phyloP scores from a whole-genome alignment of 148 eudicot species.

The Pharnaceum exiguum region DNA sequence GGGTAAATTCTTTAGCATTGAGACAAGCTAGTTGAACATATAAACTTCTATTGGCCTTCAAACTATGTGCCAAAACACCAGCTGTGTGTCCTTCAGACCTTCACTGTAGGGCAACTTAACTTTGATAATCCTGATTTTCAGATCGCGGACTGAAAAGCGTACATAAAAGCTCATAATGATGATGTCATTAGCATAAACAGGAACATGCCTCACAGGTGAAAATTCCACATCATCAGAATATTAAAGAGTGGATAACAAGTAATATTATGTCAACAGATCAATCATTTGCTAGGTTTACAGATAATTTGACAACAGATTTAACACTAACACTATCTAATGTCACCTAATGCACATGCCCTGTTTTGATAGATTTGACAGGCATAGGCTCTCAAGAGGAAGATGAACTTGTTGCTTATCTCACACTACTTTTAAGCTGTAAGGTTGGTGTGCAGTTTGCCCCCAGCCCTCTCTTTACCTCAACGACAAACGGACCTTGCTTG shows the following conservation, averaged over 20 bases:
- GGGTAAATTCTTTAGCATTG: conserved; percentile 2
- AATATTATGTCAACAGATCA: conserved; percentile 7
- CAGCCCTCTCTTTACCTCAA: too few relatives aligned
- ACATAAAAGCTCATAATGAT: conserved; percentile 7
- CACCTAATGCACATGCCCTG: conserved; percentile 57
- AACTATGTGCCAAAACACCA: conserved; percentile 16
- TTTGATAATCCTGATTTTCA: neutral
- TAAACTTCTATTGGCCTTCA: conserved; percentile 3
- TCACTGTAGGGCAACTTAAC: conserved; percentile 1
- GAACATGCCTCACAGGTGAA: neutral
- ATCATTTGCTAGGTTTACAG: conserved; percentile 6
- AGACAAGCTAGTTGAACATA: neutral
- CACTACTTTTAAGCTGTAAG: too few relatives aligned
- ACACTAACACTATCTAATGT: neutral
- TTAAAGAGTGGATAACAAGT: neutral
- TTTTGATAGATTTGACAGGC: conserved; percentile 27
- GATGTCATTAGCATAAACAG: neutral
- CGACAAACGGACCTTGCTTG: too few relatives aligned
- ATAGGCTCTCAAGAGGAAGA: neutral
- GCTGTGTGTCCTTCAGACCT: conserved; percentile 13
- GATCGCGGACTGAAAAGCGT: conserved; percentile 5
- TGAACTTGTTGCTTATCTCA: too few relatives aligned
- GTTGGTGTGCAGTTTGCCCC: too few relatives aligned
- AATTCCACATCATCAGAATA: conserved; percentile 4
- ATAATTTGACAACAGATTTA: conserved; percentile 13